These are phyloP conservation scores for Zygotorulaspora florentina DNA, from an alignment of 805 yeast genomes.

Conservation along the genomic window DNA sequence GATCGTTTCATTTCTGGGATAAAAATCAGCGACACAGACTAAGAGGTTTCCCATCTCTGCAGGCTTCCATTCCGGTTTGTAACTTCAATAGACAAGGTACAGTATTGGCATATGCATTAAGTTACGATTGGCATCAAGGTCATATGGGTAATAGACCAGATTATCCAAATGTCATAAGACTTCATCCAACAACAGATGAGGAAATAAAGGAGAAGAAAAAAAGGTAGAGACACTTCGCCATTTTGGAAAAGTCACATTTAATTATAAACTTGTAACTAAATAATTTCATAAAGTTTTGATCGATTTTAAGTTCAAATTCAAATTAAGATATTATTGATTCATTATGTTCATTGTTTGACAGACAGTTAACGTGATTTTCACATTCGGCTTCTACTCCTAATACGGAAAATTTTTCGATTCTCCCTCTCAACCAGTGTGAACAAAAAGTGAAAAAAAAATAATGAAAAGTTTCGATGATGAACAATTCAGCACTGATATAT, in stretches of 20 bases:
- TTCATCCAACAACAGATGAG: constrained; percentile 81
- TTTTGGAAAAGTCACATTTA: not conserved
- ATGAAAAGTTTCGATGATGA: constrained; percentile 4
- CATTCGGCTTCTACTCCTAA: not conserved
- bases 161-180: constrained; percentile 67
- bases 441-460: constrained; percentile 2
- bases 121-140: constrained; percentile 97
- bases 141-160: constrained; percentile 70
- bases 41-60: constrained; percentile 67
- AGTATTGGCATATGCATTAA: constrained; percentile 83
- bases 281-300: not conserved
- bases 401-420: constrained; percentile 15
- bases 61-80: constrained; percentile 66
- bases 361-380: constrained; percentile 1
- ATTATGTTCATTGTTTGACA: not conserved
- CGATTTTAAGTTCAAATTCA: not conserved
- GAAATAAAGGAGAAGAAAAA: constrained; percentile 62
- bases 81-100: constrained; percentile 80
- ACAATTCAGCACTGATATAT: not conserved
- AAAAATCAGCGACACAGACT: constrained; percentile 85
- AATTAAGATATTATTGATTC: not conserved
- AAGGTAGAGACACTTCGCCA: constrained; percentile 17
- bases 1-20: constrained; percentile 93
- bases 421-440: not conserved
- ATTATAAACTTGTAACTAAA: not conserved